Evolutionary conservation across 306 rosid species (phyloP).

Genomic region (Calophaca sinica): DNA sequence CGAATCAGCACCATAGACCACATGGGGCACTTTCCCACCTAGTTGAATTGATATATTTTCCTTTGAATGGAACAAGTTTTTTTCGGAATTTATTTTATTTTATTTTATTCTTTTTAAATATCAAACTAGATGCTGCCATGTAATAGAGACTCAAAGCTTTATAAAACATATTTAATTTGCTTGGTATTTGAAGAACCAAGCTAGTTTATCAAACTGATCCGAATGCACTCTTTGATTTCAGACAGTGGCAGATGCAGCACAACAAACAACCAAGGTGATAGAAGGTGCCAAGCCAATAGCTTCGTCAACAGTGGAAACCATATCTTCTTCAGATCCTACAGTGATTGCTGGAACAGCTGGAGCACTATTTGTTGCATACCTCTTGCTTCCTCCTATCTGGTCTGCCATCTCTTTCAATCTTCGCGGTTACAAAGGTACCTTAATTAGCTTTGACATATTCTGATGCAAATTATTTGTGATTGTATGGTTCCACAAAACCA

Average conservation of each 20-base stretch:
- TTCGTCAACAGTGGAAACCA: conserved; percentile 70
- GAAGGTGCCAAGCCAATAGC: conserved; percentile 91
- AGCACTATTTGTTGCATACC: conserved; percentile 70
- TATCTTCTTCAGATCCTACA: conserved; percentile 79
- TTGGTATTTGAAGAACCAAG: conserved; percentile 15
- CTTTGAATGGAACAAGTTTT: conserved; percentile 6
- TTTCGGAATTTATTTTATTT: neutral
- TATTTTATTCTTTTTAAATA: neutral
- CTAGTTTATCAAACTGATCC: conserved; percentile 16
- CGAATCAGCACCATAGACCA: too few relatives aligned
- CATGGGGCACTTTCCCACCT: too few relatives aligned
- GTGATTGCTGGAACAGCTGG: conserved; percentile 83
- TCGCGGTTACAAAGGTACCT: conserved; percentile 90
- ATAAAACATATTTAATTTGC: neutral
- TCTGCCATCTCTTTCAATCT: conserved; percentile 70
- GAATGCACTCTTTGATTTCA: conserved; percentile 53
- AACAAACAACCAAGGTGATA: conserved; percentile 78
- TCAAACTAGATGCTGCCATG: neutral
- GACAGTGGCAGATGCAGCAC: conserved; percentile 86
- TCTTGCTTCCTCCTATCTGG: conserved; percentile 86
- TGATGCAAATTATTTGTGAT: conserved; percentile 22
- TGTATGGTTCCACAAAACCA: conserved; percentile 11
- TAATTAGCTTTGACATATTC: conserved; percentile 12
- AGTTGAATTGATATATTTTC: neutral
- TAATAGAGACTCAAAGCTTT: neutral